phyloP scores from a whole-genome alignment of 805 yeast genomes.

The Wilhelminamyces savonicus region DNA sequence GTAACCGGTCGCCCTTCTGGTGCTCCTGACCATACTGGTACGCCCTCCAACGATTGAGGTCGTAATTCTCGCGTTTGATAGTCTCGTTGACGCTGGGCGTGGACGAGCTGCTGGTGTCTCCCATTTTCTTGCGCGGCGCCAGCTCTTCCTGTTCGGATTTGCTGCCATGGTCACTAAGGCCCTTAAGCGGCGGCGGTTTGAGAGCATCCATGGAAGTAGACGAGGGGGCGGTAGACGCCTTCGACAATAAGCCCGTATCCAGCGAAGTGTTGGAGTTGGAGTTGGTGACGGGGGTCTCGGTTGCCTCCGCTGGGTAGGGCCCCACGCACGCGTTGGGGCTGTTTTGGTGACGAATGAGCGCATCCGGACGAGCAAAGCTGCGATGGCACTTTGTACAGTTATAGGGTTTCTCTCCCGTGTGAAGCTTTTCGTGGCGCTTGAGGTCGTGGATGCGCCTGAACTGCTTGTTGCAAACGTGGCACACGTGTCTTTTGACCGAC shows the following conservation, averaged over 20 bases:
- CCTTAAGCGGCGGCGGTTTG: too few relatives aligned
- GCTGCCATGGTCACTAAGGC: too few relatives aligned
- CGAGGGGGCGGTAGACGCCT: too few relatives aligned
- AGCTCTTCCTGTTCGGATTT: too few relatives aligned
- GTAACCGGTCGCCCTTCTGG: too few relatives aligned
- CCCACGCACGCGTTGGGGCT: constrained; percentile 35
- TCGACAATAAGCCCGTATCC: too few relatives aligned
- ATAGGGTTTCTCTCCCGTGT: constrained; percentile 70
- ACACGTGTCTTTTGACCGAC: constrained; percentile 54
- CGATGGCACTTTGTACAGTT: constrained; percentile 56
- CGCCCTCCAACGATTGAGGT: constrained; percentile 12
- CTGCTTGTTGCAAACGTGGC: constrained; percentile 52
- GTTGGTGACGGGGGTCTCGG: too few relatives aligned
- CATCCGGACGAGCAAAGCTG: constrained; percentile 69
- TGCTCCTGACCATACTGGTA: constrained; percentile 3
- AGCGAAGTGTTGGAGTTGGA: too few relatives aligned
- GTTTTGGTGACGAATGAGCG: constrained; percentile 62
- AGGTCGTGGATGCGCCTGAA: constrained; percentile 74
- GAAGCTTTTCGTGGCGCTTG: constrained; percentile 68
- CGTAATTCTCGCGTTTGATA: constrained; percentile 6
- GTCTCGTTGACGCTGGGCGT: constrained; percentile 1
- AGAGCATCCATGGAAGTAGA: too few relatives aligned
- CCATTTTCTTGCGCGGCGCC: too few relatives aligned
- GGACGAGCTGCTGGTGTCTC: too few relatives aligned
- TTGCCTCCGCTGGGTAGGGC: too few relatives aligned